A percentile compares a stretch with the other conserved stretches of the same genome.
Conservation (phyloP, 495 filamentous ascomycete genomes). For the Glonium stellatum region DNA sequence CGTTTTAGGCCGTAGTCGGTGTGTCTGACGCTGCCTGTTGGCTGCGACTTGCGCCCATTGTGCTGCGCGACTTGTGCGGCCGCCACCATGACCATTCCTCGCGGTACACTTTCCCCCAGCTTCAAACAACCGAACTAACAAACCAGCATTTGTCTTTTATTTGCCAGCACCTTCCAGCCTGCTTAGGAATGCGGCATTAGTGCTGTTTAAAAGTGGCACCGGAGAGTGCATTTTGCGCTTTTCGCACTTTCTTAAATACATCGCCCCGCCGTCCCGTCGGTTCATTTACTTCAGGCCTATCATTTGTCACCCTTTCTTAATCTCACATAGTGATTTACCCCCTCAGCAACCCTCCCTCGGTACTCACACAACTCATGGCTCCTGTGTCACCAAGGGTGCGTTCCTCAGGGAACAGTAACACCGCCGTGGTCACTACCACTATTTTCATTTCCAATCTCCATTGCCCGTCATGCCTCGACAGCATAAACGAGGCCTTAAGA, state of each 20-base stretch:
- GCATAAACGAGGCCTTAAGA: constrained; percentile 45
- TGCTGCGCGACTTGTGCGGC: constrained; percentile 15
- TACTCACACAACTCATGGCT: not conserved
- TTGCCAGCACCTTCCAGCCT: not conserved
- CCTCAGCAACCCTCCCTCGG: no score
- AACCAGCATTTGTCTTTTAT: not conserved
- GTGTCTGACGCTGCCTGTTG: not conserved
- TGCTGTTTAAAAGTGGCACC: not conserved
- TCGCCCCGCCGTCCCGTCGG: constrained; percentile 2
- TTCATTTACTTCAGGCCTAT: constrained; percentile 7
- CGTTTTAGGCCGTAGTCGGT: constrained; percentile 2
- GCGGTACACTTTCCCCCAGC: not conserved
- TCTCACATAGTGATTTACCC: not conserved
- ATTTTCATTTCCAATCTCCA: constrained; percentile 48
- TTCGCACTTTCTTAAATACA: constrained; percentile 1
- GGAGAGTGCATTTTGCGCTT: not conserved
- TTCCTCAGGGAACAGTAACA: not conserved
- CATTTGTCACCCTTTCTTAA: constrained; percentile 2
- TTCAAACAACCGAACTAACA: no score
- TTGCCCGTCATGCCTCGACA: constrained; percentile 54
- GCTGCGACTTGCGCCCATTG: no score
- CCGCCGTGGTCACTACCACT: constrained; percentile 20
- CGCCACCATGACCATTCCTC: not conserved
- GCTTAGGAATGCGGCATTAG: constrained; percentile 2
- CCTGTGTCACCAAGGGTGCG: not conserved